phyloP scores from a whole-genome alignment of 345 rosid genomes.

The Corchorus capsularis region DNA sequence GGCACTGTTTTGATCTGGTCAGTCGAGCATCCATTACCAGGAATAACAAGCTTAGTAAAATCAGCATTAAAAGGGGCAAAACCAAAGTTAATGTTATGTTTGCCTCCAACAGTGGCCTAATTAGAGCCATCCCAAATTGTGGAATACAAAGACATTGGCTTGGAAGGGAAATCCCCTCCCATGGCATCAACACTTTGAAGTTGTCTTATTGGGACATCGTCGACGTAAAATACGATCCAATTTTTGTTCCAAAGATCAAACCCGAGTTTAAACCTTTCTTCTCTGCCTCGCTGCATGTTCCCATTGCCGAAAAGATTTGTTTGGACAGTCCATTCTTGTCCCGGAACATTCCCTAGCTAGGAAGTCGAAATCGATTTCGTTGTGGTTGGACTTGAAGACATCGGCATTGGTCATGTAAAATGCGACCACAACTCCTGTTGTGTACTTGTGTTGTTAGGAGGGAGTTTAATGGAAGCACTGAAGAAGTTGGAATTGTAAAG shows the following conservation, averaged over 20 bases:
- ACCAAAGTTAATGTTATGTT: slow-evolving; percentile 74
- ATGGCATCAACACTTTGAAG: slow-evolving; percentile 56
- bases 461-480: slow-evolving; percentile 85
- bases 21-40: slow-evolving; percentile 58
- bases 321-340: slow-evolving; percentile 93
- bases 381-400: slow-evolving; percentile 75
- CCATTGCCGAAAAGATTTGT: slow-evolving; percentile 88
- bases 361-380: slow-evolving; percentile 92
- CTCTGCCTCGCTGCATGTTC: slow-evolving; percentile 72
- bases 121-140: slow-evolving; percentile 93
- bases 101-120: slow-evolving; percentile 95
- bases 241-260: slow-evolving; percentile 89
- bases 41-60: slow-evolving; percentile 65
- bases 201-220: slow-evolving; percentile 72
- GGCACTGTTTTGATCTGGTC: slow-evolving; percentile 59
- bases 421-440: slow-evolving; percentile 90
- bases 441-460: slow-evolving; percentile 83
- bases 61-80: slow-evolving; percentile 66
- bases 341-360: slow-evolving; percentile 87
- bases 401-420: slow-evolving; percentile 92
- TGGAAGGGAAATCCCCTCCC: slow-evolving; percentile 87
- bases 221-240: slow-evolving; percentile 50
- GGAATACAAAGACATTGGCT: slow-evolving; percentile 89
- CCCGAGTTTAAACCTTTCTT: slow-evolving; percentile 90
- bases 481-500: slow-evolving; percentile 72